Conservation (phyloP, 192 early-diverging fungal species). For the Thamnidium elegans region DNA sequence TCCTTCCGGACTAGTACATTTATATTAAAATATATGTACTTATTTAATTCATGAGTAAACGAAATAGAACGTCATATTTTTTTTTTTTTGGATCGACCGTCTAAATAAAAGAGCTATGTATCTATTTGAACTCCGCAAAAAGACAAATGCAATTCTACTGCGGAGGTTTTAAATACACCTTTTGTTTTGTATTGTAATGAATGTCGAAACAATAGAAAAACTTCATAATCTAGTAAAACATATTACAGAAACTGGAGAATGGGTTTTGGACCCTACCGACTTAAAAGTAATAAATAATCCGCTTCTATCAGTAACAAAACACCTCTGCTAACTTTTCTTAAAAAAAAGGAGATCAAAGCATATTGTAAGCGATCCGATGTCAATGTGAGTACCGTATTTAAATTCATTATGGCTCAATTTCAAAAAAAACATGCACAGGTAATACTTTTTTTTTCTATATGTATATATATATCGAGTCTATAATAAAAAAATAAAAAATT, state of each 20-base stretch:
- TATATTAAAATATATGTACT: too few species aligned
- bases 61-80: too few species aligned
- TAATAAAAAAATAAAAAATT: neutral
- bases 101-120: too few species aligned
- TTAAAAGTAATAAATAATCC: conserved; percentile 21
- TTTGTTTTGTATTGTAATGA: conserved; percentile 13
- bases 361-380: conserved; percentile 44
- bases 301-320: neutral
- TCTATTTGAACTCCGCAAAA: too few species aligned
- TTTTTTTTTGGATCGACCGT: too few species aligned
- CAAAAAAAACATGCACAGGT: conserved; percentile 54
- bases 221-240: conserved; percentile 19
- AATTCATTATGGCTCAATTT: conserved; percentile 41
- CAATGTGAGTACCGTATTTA: conserved; percentile 39
- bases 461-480: neutral
- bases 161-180: neutral
- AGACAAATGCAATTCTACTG: neutral
- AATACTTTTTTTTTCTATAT: neutral
- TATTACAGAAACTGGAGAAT: conserved; percentile 36
- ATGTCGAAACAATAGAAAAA: conserved; percentile 37
- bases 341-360: conserved; percentile 40
- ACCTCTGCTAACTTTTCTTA: neutral
- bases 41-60: too few species aligned
- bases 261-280: conserved; percentile 20
- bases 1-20: too few species aligned